These are phyloP conservation scores for Neofusicoccum parvum DNA, from an alignment of 2,329 filamentous ascomycete genomes.

Conservation along the genomic window DNA sequence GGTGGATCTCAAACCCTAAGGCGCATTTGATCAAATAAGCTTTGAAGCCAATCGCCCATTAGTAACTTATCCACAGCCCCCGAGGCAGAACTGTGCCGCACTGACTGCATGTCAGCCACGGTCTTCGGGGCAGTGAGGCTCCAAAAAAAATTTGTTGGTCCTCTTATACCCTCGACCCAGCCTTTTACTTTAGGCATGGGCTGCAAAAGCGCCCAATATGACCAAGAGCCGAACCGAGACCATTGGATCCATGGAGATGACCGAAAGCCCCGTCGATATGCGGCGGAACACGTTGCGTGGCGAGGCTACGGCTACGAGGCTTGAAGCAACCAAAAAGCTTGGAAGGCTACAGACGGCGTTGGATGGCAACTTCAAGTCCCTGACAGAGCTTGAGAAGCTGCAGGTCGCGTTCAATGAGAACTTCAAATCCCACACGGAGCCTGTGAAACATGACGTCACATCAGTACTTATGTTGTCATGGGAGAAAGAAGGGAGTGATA, in stretches of 20 bases:
- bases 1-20: no score
- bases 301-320: not conserved
- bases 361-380: constrained; percentile 14
- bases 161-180: not conserved
- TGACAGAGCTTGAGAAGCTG: not conserved
- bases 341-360: constrained; percentile 1
- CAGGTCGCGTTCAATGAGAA: constrained; percentile 13
- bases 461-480: constrained; percentile 23
- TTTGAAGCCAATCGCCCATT: no score
- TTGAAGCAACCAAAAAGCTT: no score
- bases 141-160: no score
- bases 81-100: no score
- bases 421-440: constrained; percentile 17
- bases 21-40: no score
- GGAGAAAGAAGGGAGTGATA: constrained; percentile 5
- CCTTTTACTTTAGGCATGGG: not conserved
- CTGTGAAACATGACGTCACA: constrained; percentile 17
- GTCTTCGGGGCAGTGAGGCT: no score
- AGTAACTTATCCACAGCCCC: no score
- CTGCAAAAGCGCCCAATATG: not conserved
- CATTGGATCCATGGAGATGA: not conserved
- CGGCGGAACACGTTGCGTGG: not conserved
- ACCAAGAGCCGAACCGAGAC: not conserved
- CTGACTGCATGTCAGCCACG: no score
- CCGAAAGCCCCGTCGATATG: not conserved